Evolutionary conservation across 805 yeast species (phyloP).

Genomic region (Millerozyma acaciae): DNA sequence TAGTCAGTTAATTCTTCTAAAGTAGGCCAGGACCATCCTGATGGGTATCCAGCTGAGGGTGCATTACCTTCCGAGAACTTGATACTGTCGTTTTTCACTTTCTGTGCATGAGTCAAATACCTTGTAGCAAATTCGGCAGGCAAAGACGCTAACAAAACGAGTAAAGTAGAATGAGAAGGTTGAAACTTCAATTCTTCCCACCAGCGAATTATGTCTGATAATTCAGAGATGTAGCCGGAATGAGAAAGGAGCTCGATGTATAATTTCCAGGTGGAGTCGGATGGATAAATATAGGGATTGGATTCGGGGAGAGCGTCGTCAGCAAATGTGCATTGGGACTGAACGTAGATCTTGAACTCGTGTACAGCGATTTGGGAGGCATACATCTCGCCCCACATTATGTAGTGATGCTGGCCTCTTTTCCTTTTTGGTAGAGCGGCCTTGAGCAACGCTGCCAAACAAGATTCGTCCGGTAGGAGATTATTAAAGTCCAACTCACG

Average conservation of each 20-base stretch:
- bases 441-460: conserved; percentile 43
- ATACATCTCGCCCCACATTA: conserved; percentile 47
- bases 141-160: conserved; percentile 33
- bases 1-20: conserved; percentile 14
- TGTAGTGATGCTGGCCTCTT: conserved; percentile 8
- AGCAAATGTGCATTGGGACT: conserved; percentile 3
- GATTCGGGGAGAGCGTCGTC: conserved; percentile 8
- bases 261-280: conserved; percentile 44
- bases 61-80: conserved; percentile 1
- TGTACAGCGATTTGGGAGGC: conserved; percentile 60
- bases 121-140: conserved; percentile 36
- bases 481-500: conserved; percentile 14
- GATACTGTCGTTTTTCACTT: conserved; percentile 16
- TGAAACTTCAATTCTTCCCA: conserved; percentile 46
- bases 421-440: conserved; percentile 36
- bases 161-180: conserved; percentile 40
- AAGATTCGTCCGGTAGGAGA: conserved; percentile 24
- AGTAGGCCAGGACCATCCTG: conserved; percentile 36
- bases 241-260: conserved; percentile 50
- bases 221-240: conserved; percentile 45
- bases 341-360: conserved; percentile 48
- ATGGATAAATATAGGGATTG: conserved; percentile 34
- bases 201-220: conserved; percentile 49
- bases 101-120: conserved; percentile 33
- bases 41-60: conserved; percentile 1